Conservation (phyloP, 2,329 filamentous ascomycete species). For the Diaporthe citri region DNA sequence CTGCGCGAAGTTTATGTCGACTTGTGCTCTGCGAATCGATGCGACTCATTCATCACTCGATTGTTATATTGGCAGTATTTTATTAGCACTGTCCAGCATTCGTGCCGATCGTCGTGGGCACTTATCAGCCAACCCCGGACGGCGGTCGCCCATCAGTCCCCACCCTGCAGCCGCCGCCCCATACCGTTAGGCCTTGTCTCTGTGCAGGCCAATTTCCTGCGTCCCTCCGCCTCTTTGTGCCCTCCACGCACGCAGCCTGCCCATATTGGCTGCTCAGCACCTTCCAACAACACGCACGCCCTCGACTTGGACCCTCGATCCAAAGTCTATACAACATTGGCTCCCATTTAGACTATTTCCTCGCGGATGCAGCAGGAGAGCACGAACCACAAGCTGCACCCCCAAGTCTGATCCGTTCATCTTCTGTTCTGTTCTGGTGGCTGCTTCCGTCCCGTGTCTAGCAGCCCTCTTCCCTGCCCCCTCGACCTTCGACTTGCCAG, state of each 20-base stretch:
- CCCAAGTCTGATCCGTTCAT: neutral
- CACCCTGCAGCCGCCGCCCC: slow-evolving; percentile 22
- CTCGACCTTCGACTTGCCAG: slow-evolving; percentile 17
- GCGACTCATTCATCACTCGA: slow-evolving; percentile 17
- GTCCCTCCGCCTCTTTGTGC: slow-evolving; percentile 15
- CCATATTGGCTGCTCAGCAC: slow-evolving; percentile 4
- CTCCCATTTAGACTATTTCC: slow-evolving; percentile 24
- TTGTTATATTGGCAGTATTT: slow-evolving; percentile 27
- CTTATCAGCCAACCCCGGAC: slow-evolving; percentile 16
- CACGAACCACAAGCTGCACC: slow-evolving; percentile 30
- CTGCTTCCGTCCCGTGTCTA: slow-evolving; percentile 33
- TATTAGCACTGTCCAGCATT: slow-evolving; percentile 29
- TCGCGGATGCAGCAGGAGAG: neutral
- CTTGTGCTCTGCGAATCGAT: slow-evolving; percentile 1
- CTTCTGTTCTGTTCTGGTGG: slow-evolving; percentile 6
- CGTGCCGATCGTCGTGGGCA: slow-evolving; percentile 23
- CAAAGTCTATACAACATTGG: slow-evolving; percentile 26
- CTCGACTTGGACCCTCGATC: slow-evolving; percentile 3
- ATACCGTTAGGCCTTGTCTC: slow-evolving; percentile 12
- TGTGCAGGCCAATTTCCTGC: slow-evolving; percentile 30
- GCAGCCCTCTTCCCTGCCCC: slow-evolving; percentile 19
- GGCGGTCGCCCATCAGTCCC: slow-evolving; percentile 8
- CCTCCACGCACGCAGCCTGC: neutral
- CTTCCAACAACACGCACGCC: slow-evolving; percentile 1
- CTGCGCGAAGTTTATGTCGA: neutral